A percentile compares a stretch with the other conserved stretches of the same genome.
phyloP scores from a whole-genome alignment of 2,329 filamentous ascomycete species.

The Penicillium sp. region DNA sequence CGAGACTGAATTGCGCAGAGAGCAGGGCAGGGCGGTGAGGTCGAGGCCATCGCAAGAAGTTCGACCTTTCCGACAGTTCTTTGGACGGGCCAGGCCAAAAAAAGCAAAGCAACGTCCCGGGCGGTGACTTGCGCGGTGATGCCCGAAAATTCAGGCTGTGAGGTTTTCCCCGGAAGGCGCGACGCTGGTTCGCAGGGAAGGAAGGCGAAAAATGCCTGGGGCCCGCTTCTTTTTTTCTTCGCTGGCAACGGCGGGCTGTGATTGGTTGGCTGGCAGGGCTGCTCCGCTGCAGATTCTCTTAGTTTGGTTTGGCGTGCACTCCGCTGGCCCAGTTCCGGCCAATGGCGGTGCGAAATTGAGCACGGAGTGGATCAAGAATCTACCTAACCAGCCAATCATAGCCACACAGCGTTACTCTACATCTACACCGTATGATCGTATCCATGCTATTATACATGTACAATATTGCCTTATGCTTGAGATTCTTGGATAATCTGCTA shows the following conservation, averaged over 20 bases:
- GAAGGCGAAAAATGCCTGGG: neutral
- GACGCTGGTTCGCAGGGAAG: neutral
- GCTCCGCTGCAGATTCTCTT: neutral
- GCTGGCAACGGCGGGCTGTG: neutral
- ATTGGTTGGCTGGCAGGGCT: neutral
- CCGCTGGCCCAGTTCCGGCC: neutral
- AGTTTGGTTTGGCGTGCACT: neutral
- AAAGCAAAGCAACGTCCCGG: neutral
- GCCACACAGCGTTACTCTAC: neutral
- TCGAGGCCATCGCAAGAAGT: conserved; percentile 17
- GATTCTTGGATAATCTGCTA: no score
- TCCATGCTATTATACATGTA: no score
- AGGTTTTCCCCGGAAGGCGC: neutral
- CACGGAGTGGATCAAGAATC: neutral
- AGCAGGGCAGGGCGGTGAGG: conserved; percentile 22
- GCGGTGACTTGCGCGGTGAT: neutral
- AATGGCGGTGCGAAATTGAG: neutral
- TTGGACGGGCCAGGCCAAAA: neutral
- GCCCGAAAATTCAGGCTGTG: neutral
- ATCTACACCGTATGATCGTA: neutral
- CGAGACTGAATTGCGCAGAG: conserved; percentile 19
- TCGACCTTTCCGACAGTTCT: conserved; percentile 12
- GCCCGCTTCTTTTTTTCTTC: conserved; percentile 1
- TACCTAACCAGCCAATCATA: neutral
- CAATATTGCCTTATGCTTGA: no score